Evolutionary conservation across 2,329 filamentous ascomycete genomes (phyloP), one percentile per base, ranked within the genome.

Genomic region (Penicillium sp.): DNA sequence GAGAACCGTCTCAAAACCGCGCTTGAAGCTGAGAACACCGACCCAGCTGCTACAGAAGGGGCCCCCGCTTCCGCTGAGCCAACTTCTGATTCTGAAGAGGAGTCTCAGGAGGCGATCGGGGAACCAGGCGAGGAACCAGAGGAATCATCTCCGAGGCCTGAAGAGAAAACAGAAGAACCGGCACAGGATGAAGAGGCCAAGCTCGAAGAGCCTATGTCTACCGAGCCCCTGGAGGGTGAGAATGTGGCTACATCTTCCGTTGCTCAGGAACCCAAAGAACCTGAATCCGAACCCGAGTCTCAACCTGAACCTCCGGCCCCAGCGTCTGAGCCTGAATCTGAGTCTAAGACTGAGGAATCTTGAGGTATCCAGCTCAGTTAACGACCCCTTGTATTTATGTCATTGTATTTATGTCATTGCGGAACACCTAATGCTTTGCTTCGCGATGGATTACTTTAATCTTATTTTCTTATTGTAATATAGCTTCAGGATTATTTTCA

Each of bases 401-500:
- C 50, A 47, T 46, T 37, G 43, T 50, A 43, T 54, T 62, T 47
- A 55, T 54, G 56, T 31, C 50, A 47, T 46, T 37, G 43, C 26
- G 52, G 37, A 55, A 48, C 37, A 44, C 27, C 21, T 56, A 24
- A 35, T 60, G 48, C 24, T 48, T 51, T 58, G 31, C 46, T 31
- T 41, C 33, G 39, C 39, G 44, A 58, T 46, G 53, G 49, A 59
- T 24, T 47, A 59, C 53, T 59, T 53, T 51, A 52, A 19, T 52
- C 2, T 62, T 57, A 53, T 50, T 58, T 61, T 60, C 63, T 63
- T 35, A 31, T 48, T 52, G 49, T 52, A 52, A 48, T 55, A 66
- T 64, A 63, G 59, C 58, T 57, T 52, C 52, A 63, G 59, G 61
- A 61, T 56, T 45, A 56, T 63, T 52, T 53, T 63, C 53, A 63